A percentile compares a stretch with the other conserved stretches of the same genome.
phyloP scores from a whole-genome alignment of 176 grass and related monocot genomes.

The Alloteropsis semialata region DNA sequence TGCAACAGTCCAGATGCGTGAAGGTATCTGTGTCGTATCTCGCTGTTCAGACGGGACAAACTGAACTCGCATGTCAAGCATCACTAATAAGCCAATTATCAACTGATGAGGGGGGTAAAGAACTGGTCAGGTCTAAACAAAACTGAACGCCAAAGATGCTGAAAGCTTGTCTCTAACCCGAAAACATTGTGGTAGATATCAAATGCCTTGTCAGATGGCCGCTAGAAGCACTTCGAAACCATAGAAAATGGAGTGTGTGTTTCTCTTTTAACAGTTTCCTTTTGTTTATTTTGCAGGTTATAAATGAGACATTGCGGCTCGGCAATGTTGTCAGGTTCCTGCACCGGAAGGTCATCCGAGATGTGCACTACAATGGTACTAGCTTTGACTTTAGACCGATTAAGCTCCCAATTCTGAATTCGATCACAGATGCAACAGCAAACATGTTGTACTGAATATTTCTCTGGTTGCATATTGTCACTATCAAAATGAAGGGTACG shows the following conservation, averaged over 20 bases:
- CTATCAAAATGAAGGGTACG: constrained; percentile 51
- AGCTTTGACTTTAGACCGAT: neutral
- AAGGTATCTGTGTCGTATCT: constrained; percentile 26
- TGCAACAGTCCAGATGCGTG: constrained; percentile 18
- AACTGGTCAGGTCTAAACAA: neutral
- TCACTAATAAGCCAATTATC: neutral
- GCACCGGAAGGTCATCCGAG: constrained; percentile 77
- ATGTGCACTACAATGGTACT: constrained; percentile 98
- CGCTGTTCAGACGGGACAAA: neutral
- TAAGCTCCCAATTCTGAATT: neutral
- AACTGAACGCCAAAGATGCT: neutral
- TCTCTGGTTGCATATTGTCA: neutral
- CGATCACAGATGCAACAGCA: neutral
- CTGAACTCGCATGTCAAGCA: constrained; percentile 11
- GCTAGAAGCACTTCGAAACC: neutral
- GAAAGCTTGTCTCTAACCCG: neutral
- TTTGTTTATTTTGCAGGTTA: constrained; percentile 60
- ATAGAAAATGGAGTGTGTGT: neutral
- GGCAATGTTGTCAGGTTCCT: constrained; percentile 96
- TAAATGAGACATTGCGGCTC: constrained; percentile 91
- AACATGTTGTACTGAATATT: neutral
- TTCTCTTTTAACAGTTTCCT: neutral
- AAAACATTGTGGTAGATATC: neutral
- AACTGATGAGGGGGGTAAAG: neutral
- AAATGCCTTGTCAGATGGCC: neutral